A percentile compares a stretch with the other conserved stretches of the same genome.
Evolutionary conservation across 73 alveolate genomes (phyloP).

Genomic region (Uronychia setigera): DNA sequence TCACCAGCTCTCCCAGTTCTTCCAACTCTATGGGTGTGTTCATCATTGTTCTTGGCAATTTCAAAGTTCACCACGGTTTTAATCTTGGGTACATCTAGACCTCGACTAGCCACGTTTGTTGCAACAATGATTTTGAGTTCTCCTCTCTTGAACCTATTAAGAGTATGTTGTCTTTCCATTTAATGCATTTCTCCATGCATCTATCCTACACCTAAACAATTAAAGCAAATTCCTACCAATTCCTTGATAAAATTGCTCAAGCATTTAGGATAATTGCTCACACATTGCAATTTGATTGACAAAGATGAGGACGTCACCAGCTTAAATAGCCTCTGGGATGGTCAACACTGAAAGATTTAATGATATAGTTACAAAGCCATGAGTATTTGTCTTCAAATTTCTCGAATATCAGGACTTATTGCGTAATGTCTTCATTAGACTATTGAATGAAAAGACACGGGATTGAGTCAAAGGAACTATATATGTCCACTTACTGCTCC

Average conservation of each 20-base stretch:
- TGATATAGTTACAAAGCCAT: conserved; percentile 62
- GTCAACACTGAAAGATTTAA: conserved; percentile 36
- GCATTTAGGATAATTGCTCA: conserved; percentile 67
- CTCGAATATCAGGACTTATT: conserved; percentile 69
- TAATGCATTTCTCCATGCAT: conserved; percentile 77
- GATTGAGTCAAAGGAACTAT: too few relatives aligned
- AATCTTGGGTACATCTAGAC: conserved; percentile 78
- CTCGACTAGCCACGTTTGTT: conserved; percentile 77
- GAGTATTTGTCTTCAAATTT: conserved; percentile 71
- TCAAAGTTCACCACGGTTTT: conserved; percentile 78
- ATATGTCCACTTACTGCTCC: conserved; percentile 48
- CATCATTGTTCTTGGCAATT: conserved; percentile 62
- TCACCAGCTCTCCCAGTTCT: conserved; percentile 86
- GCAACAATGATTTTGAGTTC: conserved; percentile 61
- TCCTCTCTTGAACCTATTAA: conserved; percentile 61
- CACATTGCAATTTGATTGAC: conserved; percentile 74
- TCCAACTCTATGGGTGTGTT: conserved; percentile 82
- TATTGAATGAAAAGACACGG: background rate
- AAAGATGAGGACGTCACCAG: conserved; percentile 80
- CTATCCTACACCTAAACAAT: conserved; percentile 50
- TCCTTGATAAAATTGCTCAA: conserved; percentile 40
- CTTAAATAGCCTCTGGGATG: conserved; percentile 54
- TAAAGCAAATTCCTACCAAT: conserved; percentile 16
- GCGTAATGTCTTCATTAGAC: conserved; percentile 72
- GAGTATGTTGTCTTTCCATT: conserved; percentile 61